Base-by-base conservation (phyloP, 2,329 filamentous ascomycete genomes). In the Pseudogymnoascus sp. region DNA sequence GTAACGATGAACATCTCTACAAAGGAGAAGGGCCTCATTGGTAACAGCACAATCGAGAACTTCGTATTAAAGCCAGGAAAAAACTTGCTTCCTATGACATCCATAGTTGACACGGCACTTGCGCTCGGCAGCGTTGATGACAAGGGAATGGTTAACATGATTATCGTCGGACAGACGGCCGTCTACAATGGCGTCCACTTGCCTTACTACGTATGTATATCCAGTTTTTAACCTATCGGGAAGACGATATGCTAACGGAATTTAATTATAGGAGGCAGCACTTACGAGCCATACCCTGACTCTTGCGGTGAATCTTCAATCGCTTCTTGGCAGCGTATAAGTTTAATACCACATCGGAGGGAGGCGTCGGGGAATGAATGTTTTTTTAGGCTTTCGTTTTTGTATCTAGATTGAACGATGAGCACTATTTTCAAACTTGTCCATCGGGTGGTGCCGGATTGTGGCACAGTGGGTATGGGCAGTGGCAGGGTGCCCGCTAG, bases 11-110 rank as follows among this genome's bases (percentile, higher is more conserved):
- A 79, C 66, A 77, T 86, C 64, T 76, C 76, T 42, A 72, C 69
- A 40, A 59, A 62, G 1, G 42, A 62, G 8, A 77, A 76, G 53
- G 77, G 73, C 4, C 16, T 70, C 4, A 78, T 87, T 64, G 84
- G 83, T 31, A 76, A 76, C 61, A 70, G 80, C 6, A 77, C 77
- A 29, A 74, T 87, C 13, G 71, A 77, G 37, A 68, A 85, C 69
- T 74, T 87, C 40, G 72, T 77, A 21, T 74, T 87, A 24, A 72
- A 70, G 8, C 85, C 85, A 0, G 84, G 84, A 47, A 72, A 78
- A 66, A 85, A 86, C 72, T 75, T 66, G 11, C 68, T 82, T 40
- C 74, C 78, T 1, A 80, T 86, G 76, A 76, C 74, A 24, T 76
- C 79, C 14, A 76, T 70, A 3, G 73, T 83, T 61, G 74, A 86